Conservation (phyloP, 306 rosid species). For the Gleditsia sinensis region DNA sequence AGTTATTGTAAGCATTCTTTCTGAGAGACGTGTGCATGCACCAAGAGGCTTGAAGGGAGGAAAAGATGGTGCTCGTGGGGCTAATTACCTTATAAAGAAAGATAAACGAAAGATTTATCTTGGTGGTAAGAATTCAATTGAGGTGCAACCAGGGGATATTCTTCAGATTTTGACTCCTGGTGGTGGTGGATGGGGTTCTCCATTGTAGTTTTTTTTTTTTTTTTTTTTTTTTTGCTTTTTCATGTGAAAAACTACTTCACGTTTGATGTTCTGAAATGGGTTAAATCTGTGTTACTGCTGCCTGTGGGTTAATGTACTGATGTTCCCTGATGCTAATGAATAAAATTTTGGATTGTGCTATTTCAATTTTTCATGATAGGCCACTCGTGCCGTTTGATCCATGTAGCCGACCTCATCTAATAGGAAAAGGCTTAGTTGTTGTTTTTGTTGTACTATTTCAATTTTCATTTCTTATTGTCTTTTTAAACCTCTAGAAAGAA, state of each 20-base stretch:
- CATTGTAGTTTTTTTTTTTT: neutral
- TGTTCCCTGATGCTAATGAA: neutral
- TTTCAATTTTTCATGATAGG: neutral
- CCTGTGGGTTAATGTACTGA: neutral
- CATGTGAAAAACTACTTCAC: neutral
- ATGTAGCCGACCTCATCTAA: no score
- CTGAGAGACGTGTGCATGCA: constrained; percentile 90
- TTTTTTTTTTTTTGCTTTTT: no score
- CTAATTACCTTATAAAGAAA: constrained; percentile 68
- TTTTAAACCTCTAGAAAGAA: neutral
- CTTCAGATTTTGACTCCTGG: constrained; percentile 92
- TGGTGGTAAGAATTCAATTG: constrained; percentile 83
- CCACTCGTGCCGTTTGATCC: no score
- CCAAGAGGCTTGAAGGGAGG: constrained; percentile 95
- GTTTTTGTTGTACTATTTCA: neutral
- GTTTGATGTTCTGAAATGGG: neutral
- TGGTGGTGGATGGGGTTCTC: constrained; percentile 94
- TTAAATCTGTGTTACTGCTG: neutral
- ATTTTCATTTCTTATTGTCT: neutral
- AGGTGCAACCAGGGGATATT: constrained; percentile 65
- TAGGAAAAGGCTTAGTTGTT: no score
- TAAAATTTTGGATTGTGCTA: neutral
- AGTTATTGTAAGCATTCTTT: constrained; percentile 77
- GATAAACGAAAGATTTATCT: constrained; percentile 72
- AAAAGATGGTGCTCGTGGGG: constrained; percentile 74